Conservation (phyloP, 2,329 filamentous ascomycete species). For the Pseudogymnoascus sp. region DNA sequence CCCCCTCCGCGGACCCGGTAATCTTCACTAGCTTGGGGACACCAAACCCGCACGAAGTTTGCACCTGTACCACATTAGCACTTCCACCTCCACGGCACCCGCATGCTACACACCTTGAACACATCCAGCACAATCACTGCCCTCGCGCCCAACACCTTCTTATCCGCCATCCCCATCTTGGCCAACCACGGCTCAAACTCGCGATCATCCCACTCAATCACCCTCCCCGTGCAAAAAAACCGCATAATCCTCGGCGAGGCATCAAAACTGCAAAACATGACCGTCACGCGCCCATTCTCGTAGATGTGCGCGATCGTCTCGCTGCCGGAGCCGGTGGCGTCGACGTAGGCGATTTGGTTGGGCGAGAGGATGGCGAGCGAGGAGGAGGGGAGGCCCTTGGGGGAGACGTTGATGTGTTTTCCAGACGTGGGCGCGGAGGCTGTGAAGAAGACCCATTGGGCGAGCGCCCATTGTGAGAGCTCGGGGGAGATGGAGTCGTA, state of each 20-base stretch:
- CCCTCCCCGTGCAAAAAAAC: conserved; percentile 52
- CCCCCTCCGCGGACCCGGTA: conserved; percentile 20
- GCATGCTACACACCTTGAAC: conserved; percentile 40
- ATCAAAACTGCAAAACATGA: conserved; percentile 67
- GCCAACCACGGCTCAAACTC: conserved; percentile 39
- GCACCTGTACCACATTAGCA: conserved; percentile 33
- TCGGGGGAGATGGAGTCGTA: conserved; percentile 47
- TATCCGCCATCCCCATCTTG: conserved; percentile 40
- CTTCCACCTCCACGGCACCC: no score
- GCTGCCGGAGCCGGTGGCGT: conserved; percentile 66
- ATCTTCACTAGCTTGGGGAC: conserved; percentile 44
- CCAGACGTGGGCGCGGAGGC: conserved; percentile 63
- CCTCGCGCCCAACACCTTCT: conserved; percentile 42
- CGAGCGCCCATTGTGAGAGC: conserved; percentile 55
- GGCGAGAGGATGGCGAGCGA: conserved; percentile 52
- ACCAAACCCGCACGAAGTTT: conserved; percentile 60
- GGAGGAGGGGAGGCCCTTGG: conserved; percentile 60
- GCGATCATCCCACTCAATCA: conserved; percentile 53
- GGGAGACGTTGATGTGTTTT: conserved; percentile 68
- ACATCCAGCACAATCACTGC: conserved; percentile 56
- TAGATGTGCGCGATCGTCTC: conserved; percentile 72
- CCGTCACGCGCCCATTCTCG: conserved; percentile 67
- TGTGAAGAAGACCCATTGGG: conserved; percentile 69
- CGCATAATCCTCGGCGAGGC: conserved; percentile 53
- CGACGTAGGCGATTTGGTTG: conserved; percentile 61